A percentile compares a stretch with the other conserved stretches of the same genome.
Evolutionary conservation across 345 rosid genomes (phyloP).

Genomic region (Eucalyptus lansdowneana): DNA sequence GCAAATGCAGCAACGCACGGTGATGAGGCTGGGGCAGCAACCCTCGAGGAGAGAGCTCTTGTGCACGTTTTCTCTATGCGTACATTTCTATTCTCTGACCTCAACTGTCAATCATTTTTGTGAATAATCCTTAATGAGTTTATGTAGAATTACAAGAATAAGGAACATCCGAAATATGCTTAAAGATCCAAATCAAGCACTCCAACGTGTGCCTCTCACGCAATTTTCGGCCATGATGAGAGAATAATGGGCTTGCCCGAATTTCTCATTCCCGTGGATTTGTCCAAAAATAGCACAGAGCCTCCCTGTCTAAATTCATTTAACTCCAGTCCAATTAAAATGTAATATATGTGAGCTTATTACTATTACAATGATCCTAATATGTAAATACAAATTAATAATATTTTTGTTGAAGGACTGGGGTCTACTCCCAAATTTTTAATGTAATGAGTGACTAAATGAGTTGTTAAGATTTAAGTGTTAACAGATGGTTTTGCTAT

Average conservation of each 20-base stretch:
- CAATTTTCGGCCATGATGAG: background rate
- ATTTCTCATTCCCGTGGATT: background rate
- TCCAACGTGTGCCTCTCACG: background rate
- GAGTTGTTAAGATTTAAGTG: background rate
- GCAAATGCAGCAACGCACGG: background rate
- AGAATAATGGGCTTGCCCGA: background rate
- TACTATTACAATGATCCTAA: background rate
- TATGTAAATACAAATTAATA: background rate
- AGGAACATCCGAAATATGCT: background rate
- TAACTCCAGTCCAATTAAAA: background rate
- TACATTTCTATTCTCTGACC: background rate
- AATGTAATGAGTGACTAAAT: background rate
- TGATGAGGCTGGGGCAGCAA: background rate
- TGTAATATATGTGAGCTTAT: background rate
- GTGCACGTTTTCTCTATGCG: background rate
- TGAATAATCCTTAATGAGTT: accelerated
- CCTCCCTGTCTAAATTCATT: background rate
- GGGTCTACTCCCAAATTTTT: background rate
- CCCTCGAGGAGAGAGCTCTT: background rate
- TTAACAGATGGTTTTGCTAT: background rate
- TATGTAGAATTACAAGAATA: background rate
- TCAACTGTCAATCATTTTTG: accelerated
- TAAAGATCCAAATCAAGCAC: background rate
- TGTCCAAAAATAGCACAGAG: background rate
- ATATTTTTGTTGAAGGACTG: background rate